A percentile compares a stretch with the other conserved stretches of the same genome.
phyloP scores from a whole-genome alignment of 1,284 basidiomycete species.

The Peniophora sp. region DNA sequence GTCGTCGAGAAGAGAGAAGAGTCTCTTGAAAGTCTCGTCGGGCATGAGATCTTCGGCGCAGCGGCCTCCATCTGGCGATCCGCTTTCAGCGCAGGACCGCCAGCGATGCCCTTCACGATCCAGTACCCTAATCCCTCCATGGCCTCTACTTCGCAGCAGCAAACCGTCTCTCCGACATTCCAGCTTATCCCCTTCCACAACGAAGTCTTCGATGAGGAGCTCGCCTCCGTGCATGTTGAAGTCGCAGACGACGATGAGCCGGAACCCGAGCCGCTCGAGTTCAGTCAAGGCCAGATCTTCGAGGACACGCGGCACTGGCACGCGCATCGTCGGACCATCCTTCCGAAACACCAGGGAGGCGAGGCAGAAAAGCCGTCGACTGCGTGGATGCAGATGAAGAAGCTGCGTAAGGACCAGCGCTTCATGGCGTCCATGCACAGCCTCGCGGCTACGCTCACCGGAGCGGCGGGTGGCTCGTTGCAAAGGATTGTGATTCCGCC shows the following conservation, averaged over 20 bases:
- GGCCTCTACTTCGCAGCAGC: not conserved
- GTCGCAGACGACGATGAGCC: conserved; percentile 15
- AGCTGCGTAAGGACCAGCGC: conserved; percentile 39
- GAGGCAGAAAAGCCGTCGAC: conserved; percentile 22
- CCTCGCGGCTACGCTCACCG: conserved; percentile 56
- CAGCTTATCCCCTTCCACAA: conserved; percentile 44
- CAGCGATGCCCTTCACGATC: not conserved
- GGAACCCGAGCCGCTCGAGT: conserved; percentile 23
- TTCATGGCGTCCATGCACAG: conserved; percentile 49
- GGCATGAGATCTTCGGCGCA: conserved; percentile 16
- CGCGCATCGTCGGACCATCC: conserved; percentile 34
- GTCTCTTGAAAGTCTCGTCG: conserved; percentile 22
- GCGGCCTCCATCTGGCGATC: conserved; percentile 19
- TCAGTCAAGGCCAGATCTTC: conserved; percentile 34
- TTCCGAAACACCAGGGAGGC: conserved; percentile 51
- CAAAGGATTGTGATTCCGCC: conserved; percentile 45
- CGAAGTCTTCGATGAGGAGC: conserved; percentile 38
- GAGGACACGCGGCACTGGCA: conserved; percentile 55
- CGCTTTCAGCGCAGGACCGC: not conserved
- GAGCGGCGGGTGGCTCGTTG: conserved; percentile 45
- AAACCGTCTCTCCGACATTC: conserved; percentile 4
- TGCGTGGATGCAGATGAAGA: conserved; percentile 27
- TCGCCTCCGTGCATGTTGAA: conserved; percentile 28
- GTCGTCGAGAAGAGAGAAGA: conserved; percentile 17
- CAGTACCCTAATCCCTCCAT: not conserved